Evolutionary conservation across 1,284 basidiomycete species (phyloP), one percentile per base, ranked within the genome.

Genomic region (Ustilago vetiveriae): DNA sequence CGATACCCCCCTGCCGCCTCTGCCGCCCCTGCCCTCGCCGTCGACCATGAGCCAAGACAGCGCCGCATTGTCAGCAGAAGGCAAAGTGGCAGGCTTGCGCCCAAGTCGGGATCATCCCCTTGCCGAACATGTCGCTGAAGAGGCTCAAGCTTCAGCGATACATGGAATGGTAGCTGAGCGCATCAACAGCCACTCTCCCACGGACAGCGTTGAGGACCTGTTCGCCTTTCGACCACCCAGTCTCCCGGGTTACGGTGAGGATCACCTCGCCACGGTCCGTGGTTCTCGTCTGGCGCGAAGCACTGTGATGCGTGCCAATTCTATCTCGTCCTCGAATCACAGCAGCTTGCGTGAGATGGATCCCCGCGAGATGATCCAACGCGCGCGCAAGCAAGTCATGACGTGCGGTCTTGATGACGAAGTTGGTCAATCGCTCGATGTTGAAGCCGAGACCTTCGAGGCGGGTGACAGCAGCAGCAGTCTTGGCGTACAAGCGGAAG

Each of bases 331-430:
- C 1, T 57, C 65, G n/a, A 50, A 51, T 21, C 49, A 59, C 44
- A 63, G 59, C 40, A 57, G 54, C 33, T 6, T 51, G 23, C 19
- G 53, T 8, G 52, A 64, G 8, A 13, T 64, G 10, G 66, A 69
- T 17, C 59, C 66, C 3, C 54, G 56, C 32, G 60, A 49, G 24
- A 17, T 69, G 13, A 55, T 69, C 21, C 51, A 59, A 24, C 60
- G 66, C 4, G 57, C 50, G 7, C 57, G 56, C 16, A 32, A 46
- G 45, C 46, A 53, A 21, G 30, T 47, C 0, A 19, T 59, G 4
- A 44, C 17, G 23, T 69, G 55, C 23, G 66, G 66, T n/a, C 60
- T 69, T 4, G 66, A 69, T 9, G 66, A 55, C 16, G 66, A 69
- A 35, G 21, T 69, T 19, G 37, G 37, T 21, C 40, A 42, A 9